Evolutionary conservation across 2,329 filamentous ascomycete genomes (phyloP).

Genomic region (Pseudocercospora ulei): DNA sequence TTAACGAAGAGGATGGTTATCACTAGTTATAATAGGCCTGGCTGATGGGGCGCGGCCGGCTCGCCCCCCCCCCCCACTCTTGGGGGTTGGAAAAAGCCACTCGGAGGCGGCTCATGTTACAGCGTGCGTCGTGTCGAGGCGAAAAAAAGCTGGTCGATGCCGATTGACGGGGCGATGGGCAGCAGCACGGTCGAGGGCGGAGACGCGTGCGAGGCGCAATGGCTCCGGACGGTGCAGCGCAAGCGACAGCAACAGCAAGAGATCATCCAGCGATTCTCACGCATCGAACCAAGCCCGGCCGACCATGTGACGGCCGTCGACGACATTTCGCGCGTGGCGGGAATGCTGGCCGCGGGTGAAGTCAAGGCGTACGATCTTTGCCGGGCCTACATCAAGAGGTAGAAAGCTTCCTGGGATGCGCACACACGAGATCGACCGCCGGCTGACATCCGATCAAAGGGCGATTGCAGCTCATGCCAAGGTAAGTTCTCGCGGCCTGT

Average conservation of each 20-base stretch:
- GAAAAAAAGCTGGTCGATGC: no score
- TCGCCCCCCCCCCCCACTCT: no score
- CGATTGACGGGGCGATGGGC: no score
- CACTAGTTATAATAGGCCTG: no score
- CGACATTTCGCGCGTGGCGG: slow-evolving; percentile 10
- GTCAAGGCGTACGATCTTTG: slow-evolving; percentile 14
- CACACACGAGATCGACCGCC: background rate
- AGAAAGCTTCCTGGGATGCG: background rate
- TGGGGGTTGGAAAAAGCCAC: no score
- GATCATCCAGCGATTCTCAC: slow-evolving; percentile 1
- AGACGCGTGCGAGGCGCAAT: background rate
- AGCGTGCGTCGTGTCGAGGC: no score
- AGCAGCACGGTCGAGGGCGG: background rate
- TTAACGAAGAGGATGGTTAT: no score
- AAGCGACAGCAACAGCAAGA: slow-evolving; percentile 4
- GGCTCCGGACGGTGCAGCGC: slow-evolving; percentile 3
- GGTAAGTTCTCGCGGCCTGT: no score
- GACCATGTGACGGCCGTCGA: slow-evolving; percentile 9
- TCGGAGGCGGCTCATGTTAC: no score
- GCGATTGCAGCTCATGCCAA: slow-evolving; percentile 20
- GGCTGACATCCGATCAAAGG: slow-evolving; percentile 10
- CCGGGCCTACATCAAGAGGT: slow-evolving; percentile 19
- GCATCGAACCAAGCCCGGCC: background rate
- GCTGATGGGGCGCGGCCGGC: no score
- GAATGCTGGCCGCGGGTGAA: slow-evolving; percentile 8